Conservation (phyloP, 129 eudicot species). For the Chrysanthemum lavandulifolium region DNA sequence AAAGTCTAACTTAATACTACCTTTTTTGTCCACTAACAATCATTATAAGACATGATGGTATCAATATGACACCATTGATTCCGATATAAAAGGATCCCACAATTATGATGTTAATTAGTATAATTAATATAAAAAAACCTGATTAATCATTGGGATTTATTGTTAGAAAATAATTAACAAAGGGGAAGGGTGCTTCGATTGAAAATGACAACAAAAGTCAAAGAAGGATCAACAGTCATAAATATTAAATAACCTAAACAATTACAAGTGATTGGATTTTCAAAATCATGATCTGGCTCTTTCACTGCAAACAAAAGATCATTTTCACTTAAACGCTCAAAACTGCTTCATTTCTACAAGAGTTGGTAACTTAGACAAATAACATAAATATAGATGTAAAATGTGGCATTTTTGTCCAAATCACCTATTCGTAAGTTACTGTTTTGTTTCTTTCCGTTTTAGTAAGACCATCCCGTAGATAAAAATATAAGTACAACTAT, state of each 20-base stretch:
- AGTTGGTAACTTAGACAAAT: not conserved
- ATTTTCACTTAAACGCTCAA: too few species aligned
- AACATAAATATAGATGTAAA: not conserved
- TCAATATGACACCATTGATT: not conserved
- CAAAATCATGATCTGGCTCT: not conserved
- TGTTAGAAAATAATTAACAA: too few species aligned
- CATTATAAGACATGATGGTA: not conserved
- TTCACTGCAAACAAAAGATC: too few species aligned
- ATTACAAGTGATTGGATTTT: conserved; percentile 3
- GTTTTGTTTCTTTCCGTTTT: too few species aligned
- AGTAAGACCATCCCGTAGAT: too few species aligned
- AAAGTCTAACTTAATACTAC: not conserved
- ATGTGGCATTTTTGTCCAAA: too few species aligned
- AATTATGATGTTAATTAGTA: not conserved
- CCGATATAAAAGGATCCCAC: not conserved
- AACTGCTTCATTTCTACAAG: not conserved
- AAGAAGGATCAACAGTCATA: not conserved
- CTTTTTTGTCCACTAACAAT: not conserved
- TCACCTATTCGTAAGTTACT: too few species aligned
- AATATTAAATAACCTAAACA: conserved; percentile 1
- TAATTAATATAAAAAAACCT: not conserved
- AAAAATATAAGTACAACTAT: too few species aligned
- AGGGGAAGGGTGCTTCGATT: not conserved
- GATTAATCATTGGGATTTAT: not conserved
- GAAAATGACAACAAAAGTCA: not conserved